phyloP scores from a whole-genome alignment of 192 early-diverging fungal genomes.

The Coemansia sp. region DNA sequence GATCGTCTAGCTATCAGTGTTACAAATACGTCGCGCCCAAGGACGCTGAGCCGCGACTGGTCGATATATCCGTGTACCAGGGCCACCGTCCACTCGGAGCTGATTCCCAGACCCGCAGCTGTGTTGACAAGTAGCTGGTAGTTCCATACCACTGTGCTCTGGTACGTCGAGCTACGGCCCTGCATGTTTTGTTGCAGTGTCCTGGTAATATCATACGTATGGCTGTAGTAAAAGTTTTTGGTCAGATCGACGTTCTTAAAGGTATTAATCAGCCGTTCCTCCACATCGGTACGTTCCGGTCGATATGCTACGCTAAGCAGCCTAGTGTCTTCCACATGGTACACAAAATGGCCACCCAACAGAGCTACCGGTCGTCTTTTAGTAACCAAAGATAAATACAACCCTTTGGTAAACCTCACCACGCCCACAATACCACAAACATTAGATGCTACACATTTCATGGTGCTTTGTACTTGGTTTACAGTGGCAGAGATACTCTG shows the following conservation, averaged over 20 bases:
- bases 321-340: constrained; percentile 90
- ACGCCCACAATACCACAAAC: constrained; percentile 64
- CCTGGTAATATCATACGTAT: constrained; percentile 94
- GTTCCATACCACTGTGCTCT: constrained; percentile 98
- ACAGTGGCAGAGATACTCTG: constrained; percentile 72
- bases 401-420: constrained; percentile 87
- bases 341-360: constrained; percentile 92
- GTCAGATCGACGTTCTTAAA: constrained; percentile 90
- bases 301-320: constrained; percentile 72
- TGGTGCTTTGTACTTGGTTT: constrained; percentile 79
- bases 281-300: constrained; percentile 72
- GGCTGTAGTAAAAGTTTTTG: constrained; percentile 97
- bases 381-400: constrained; percentile 87
- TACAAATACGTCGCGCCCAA: constrained; percentile 87
- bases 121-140: constrained; percentile 62
- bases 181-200: constrained; percentile 79
- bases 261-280: constrained; percentile 74
- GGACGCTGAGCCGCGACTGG: constrained; percentile 89
- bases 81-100: constrained; percentile 53
- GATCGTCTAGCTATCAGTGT: constrained; percentile 95
- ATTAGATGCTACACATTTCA: constrained; percentile 43
- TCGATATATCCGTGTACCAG: constrained; percentile 96
- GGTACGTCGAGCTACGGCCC: constrained; percentile 39
- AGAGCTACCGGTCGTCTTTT: constrained; percentile 82
- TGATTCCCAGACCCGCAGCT: constrained; percentile 23